Evolutionary conservation across 108 stramenopile species (phyloP), one percentile per base, ranked within the genome.

Genomic region (Cyclostephanos tholiformis): DNA sequence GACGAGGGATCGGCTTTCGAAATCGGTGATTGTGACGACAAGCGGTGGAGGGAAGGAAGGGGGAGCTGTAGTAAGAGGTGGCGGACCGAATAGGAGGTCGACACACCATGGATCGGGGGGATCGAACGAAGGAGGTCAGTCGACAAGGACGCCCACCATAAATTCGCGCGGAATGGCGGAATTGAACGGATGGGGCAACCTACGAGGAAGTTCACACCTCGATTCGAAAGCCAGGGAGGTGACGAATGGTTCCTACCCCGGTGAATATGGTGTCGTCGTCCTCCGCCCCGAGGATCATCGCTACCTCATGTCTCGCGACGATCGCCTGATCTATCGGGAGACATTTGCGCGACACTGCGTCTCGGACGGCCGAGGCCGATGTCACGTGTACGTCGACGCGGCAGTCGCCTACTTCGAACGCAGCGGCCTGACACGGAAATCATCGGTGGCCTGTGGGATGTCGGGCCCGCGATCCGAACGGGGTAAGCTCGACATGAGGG

Each of bases 271-370:
- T 12, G 41, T 10, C 41, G 41, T 10, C 41, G 41, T 41, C 41
- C 9, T 12, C 41, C 41, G 38, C 19, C 44, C 27, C 35, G 50
- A 68, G 8, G 67, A 68, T 46, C 29, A 23, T 10, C 8, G 41
- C 35, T 68, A 68, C 53, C 8, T 17, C 69, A 58, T 70, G 69
- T 59, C 69, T 8, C 55, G 59, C 16, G 22, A 44, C 12, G 69
- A 70, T 0, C 19, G 27, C 7, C 22, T 39, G 55, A 57, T 16
- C 27, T 70, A 70, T 12, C 69, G 43, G 35, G 36, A 52, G 23
- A 59, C 36, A 4, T 70, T 70, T 39, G 36, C 11, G 36, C 30
- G 30, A 11, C 69, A 70, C 43, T 59, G 69, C 30, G 52, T 55
- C 20, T 8, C 51, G 51, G 51, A 68, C 12, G 48, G 29, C 39